These are phyloP conservation scores for Neurospora terricola DNA, from an alignment of 495 filamentous ascomycete species.

Conservation along the genomic window DNA sequence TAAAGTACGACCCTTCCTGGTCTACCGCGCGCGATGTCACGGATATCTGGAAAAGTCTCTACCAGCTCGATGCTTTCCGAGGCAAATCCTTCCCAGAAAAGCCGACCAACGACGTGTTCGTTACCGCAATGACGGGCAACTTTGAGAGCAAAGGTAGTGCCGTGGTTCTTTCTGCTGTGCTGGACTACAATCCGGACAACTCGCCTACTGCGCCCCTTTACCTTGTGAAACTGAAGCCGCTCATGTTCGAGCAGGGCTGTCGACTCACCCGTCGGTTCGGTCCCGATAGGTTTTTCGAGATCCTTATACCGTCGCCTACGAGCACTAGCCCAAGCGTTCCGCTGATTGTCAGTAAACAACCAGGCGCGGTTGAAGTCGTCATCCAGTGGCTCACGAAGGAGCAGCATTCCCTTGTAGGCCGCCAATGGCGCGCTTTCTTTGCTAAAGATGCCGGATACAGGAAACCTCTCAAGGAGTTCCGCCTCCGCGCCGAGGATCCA, in stretches of 20 bases:
- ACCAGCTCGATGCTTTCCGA: constrained; percentile 18
- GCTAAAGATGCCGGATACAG: constrained; percentile 28
- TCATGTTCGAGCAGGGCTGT: constrained; percentile 31
- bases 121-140: constrained; percentile 25
- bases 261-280: constrained; percentile 38
- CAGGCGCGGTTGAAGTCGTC: constrained; percentile 22
- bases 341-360: constrained; percentile 12
- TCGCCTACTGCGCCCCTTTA: constrained; percentile 23
- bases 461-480: constrained; percentile 25
- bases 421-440: constrained; percentile 37
- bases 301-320: constrained; percentile 27
- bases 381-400: constrained; percentile 29
- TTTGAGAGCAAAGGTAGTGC: constrained; percentile 23
- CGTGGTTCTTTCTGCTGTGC: constrained; percentile 26
- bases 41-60: constrained; percentile 26
- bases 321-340: not conserved
- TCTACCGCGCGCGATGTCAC: constrained; percentile 15
- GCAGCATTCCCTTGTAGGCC: constrained; percentile 30
- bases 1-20: constrained; percentile 29
- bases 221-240: constrained; percentile 26
- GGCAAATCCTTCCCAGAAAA: constrained; percentile 33
- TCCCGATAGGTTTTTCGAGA: constrained; percentile 36
- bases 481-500: constrained; percentile 19
- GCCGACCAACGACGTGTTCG: constrained; percentile 21
- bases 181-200: constrained; percentile 22